Evolutionary conservation across 2,329 filamentous ascomycete genomes (phyloP), one percentile per base, ranked within the genome.

Genomic region (Piedraia hortae): DNA sequence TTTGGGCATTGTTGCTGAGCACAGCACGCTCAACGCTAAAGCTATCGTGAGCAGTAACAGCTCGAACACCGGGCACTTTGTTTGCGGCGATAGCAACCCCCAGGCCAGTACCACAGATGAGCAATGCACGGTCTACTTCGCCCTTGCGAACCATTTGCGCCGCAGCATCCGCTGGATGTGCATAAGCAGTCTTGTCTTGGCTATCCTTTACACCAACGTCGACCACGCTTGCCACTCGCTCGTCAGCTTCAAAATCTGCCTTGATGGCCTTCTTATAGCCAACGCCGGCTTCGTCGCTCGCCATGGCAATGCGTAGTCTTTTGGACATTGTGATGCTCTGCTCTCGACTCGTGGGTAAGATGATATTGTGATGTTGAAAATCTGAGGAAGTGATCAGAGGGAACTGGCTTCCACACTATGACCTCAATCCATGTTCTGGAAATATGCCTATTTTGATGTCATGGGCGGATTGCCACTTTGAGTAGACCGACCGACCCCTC

Each of bases 1-100:
- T 74, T 48, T 89, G 75, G 3, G 74, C 73, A 42, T 88, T 68
- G 44, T 88, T 88, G 49, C 69, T 77, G 37, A 82, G 48, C 6
- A 88, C 60, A 10, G 70, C 65, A 21, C 74, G 52, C 55, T 88
- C 75, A 4, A 88, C 73, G 25, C 60, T 68, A 52, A 80, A 89
- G 32, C 65, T 68, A 42, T 88, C 77, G 43, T 89, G 77, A 1
- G 77, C 77, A 4, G 75, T 88, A 10, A 88, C 77, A n/a, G 77
- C 77, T 12, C 75, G 56, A 28, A 88, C 63, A 4, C 75, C 75
- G 25, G 65, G 68, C 31, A 88, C 64, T 46, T 88, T 88, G 56
- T 88, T 88, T 32, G 77, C 77, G n/a, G 62, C 52, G 41, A 88
- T 88, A 35, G 77, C 75, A 5, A 89, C 77, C 10, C 77, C 77